Percentiles rank a stretch among this genome's conserved stretches.
Conservation (phyloP, 2,329 filamentous ascomycete genomes). For the Botrytis tulipae region DNA sequence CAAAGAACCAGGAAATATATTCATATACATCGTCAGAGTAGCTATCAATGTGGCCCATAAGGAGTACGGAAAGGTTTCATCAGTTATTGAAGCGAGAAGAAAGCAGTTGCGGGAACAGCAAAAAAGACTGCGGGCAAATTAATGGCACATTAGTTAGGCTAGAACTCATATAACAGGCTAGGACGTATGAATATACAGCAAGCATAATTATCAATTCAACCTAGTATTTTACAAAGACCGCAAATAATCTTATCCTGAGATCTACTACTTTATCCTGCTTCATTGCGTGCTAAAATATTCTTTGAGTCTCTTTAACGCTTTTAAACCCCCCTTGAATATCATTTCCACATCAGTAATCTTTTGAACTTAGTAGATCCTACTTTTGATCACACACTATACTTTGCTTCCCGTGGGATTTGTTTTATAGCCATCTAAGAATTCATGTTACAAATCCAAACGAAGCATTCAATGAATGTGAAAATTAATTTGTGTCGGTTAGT, state of each 20-base stretch:
- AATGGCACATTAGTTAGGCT: background rate
- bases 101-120: too few relatives aligned
- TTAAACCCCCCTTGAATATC: too few relatives aligned
- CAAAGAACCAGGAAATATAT: background rate
- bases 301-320: too few relatives aligned
- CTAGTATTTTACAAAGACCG: fast-evolving
- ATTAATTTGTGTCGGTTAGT: too few relatives aligned
- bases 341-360: background rate
- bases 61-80: background rate
- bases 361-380: background rate
- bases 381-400: fast-evolving
- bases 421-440: too few relatives aligned
- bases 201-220: fast-evolving
- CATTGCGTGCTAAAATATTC: too few relatives aligned
- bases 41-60: background rate
- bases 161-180: too few relatives aligned
- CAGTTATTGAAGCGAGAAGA: background rate
- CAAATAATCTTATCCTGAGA: background rate
- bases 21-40: background rate
- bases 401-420: background rate
- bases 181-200: background rate
- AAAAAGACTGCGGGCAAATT: fast-evolving
- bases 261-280: too few relatives aligned
- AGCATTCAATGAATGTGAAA: too few relatives aligned
- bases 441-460: too few relatives aligned